Evolutionary conservation across 2,329 filamentous ascomycete species (phyloP).

Genomic region (Tolypocladium sp.): DNA sequence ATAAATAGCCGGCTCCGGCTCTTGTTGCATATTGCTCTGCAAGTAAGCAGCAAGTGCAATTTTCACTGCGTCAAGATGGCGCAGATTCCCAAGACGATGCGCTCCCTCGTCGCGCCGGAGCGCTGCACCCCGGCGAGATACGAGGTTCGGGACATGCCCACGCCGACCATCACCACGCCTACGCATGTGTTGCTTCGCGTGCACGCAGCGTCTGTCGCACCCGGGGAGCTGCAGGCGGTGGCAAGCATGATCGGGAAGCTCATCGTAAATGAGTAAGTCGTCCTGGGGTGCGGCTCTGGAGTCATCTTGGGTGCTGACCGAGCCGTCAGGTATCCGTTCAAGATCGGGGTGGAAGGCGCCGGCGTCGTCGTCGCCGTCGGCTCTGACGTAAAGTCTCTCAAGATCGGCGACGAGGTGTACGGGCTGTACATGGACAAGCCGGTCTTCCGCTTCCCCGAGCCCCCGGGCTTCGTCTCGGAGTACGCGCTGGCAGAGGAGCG

Average conservation of each 20-base stretch:
- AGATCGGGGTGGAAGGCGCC: constrained; percentile 20
- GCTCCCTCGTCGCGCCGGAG: constrained; percentile 30
- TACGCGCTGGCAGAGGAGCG: constrained; percentile 26
- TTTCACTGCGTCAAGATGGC: constrained; percentile 12
- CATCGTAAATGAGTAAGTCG: constrained; percentile 16
- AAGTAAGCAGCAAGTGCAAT: background rate
- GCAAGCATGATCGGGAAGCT: constrained; percentile 16
- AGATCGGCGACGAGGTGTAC: constrained; percentile 28
- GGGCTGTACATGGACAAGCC: constrained; percentile 28
- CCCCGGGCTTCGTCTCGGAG: constrained; percentile 27
- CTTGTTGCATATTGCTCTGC: background rate
- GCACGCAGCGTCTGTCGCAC: constrained; percentile 24
- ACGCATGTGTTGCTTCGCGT: constrained; percentile 33
- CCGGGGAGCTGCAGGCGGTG: constrained; percentile 23
- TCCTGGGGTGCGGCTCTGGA: background rate
- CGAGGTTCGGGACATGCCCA: constrained; percentile 30
- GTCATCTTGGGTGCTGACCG: background rate
- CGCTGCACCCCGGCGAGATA: constrained; percentile 28
- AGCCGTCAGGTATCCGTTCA: constrained; percentile 9
- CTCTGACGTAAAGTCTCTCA: constrained; percentile 13
- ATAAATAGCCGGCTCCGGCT: background rate
- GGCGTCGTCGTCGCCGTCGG: constrained; percentile 23
- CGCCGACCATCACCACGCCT: constrained; percentile 31
- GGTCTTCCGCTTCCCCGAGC: constrained; percentile 12
- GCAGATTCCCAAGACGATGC: constrained; percentile 28